Conservation (phyloP, 768 basidiomycete genomes). For the Sporobolomyces phaffii region DNA sequence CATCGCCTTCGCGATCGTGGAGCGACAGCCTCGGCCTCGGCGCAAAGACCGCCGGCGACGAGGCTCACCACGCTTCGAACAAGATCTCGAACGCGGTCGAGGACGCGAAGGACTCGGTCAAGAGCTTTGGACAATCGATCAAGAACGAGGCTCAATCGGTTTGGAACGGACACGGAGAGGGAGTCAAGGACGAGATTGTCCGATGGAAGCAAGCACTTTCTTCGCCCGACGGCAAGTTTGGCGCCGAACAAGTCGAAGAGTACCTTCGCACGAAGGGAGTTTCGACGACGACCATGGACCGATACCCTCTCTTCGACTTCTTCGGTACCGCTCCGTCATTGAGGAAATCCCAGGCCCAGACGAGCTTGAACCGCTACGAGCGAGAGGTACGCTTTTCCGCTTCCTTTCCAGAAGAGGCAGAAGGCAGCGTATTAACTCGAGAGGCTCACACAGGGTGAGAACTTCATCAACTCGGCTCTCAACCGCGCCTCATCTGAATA, state of each 20-base stretch:
- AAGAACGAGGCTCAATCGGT: not conserved
- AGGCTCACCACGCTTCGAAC: not conserved
- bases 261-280: slow-evolving; percentile 4
- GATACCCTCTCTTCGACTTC: slow-evolving; percentile 25
- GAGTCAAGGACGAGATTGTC: slow-evolving; percentile 9
- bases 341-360: not conserved
- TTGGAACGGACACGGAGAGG: slow-evolving; percentile 11
- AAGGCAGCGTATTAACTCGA: no score
- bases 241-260: slow-evolving; percentile 18
- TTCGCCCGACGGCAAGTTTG: slow-evolving; percentile 15
- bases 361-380: slow-evolving; percentile 17
- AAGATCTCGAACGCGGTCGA: not conserved
- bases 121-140: slow-evolving; percentile 1
- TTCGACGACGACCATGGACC: not conserved
- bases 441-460: no score
- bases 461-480: slow-evolving; percentile 15
- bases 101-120: slow-evolving; percentile 7
- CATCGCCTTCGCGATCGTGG: not conserved
- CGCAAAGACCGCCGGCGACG: not conserved
- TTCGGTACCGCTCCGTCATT: slow-evolving; percentile 11
- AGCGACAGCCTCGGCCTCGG: slow-evolving; percentile 12
- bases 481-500: slow-evolving; percentile 2
- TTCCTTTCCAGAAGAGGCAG: no score
- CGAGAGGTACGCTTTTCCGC: slow-evolving; percentile 12
- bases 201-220: slow-evolving; percentile 17